Evolutionary conservation across 352 stramenopile genomes (phyloP), one percentile per base, ranked within the genome.

Genomic region (Peronosclerospora sorghi): DNA sequence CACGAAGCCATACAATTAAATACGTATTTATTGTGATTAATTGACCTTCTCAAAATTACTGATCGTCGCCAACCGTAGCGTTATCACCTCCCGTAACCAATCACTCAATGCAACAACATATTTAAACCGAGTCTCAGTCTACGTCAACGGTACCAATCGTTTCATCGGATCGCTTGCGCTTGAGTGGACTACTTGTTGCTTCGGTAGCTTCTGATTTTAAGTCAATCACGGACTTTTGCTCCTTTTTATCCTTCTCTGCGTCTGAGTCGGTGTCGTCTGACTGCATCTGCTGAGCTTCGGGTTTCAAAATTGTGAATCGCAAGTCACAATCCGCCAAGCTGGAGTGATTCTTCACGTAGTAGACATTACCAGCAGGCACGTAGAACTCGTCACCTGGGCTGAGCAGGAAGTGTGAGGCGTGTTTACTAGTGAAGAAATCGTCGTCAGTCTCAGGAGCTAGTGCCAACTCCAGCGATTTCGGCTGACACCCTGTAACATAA

Each of bases 301-400:
- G 73, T 53, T 88, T 88, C 41, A 98, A 83, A 57, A 98, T 97
- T 27, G 81, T 96, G 62, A 96, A 98, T 44, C 89, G 95, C 46
- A 98, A 62, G 35, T 95, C 70, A 47, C 75, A 86, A 43, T 91
- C 71, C 1, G 70, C 66, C 5, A 61, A 82, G 39, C 67, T 67
- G 10, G 86, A 97, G 65, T 98, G 94, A 64, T 98, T 98, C 58
- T 97, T 88, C 45, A 98, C 78, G 55, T 89, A 84, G 59, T 98
- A 98, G 15, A 90, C 84, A 56, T 98, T 98, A 43, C 93, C 85
- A 14, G 94, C 69, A 10, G 95, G 95, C 34, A 98, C 84, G 56
- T 96, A 96, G 58, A 98, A 98, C 61, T 97, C 88, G 61, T 98
- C 95, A 5, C 93, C 92, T 3, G 84, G 77, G 20, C 72, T 87